These are phyloP conservation scores for Solanum infundibuliforme DNA, from an alignment of 257 asterid species.

Conservation along the genomic window DNA sequence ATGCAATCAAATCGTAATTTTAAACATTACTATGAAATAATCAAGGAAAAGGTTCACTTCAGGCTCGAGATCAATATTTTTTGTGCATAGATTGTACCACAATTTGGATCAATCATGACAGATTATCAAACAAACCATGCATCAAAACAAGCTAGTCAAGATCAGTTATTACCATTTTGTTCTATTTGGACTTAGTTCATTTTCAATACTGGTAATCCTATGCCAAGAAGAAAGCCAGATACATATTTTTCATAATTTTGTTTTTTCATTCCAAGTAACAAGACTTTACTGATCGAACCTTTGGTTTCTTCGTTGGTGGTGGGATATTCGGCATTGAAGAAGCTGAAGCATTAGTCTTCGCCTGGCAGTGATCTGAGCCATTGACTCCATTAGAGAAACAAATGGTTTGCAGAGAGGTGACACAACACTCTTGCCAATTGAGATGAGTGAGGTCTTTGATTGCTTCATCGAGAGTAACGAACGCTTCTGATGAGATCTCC, in stretches of 20 bases:
- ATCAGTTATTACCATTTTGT: not conserved
- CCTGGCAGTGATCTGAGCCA: not conserved
- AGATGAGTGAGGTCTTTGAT: constrained; percentile 37
- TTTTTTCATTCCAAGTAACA: not conserved
- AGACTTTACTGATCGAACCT: not conserved
- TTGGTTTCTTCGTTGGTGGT: not conserved
- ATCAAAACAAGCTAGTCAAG: not conserved
- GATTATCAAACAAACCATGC: not conserved
- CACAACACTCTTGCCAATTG: constrained; percentile 65
- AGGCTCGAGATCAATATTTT: not conserved
- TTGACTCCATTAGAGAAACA: not conserved
- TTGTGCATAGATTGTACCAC: not conserved
- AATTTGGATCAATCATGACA: not conserved
- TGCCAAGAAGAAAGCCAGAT: not conserved
- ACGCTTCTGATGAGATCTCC: constrained; percentile 31
- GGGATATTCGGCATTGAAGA: not conserved
- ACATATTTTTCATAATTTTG: not conserved
- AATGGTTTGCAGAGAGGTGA: constrained; percentile 41
- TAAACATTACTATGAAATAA: not conserved
- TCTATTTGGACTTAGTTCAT: not conserved
- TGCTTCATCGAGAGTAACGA: constrained; percentile 31
- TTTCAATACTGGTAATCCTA: not conserved
- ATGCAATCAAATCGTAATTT: not conserved
- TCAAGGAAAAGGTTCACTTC: not conserved
- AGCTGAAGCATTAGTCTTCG: not conserved